Base-by-base conservation (phyloP, 2,329 filamentous ascomycete genomes). In the Neonectria punicea region DNA sequence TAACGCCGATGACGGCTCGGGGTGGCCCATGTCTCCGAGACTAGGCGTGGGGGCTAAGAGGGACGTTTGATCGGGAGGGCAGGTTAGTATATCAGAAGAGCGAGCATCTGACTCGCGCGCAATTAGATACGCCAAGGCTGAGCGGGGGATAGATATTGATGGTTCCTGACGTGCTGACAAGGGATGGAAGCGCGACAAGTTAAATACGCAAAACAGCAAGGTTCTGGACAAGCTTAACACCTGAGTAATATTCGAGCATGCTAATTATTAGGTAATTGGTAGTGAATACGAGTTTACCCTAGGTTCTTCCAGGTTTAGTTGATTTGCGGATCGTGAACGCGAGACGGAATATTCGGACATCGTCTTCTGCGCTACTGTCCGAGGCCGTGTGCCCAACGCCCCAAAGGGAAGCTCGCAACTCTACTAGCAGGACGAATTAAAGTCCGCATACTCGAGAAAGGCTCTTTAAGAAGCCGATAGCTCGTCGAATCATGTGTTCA, bases 1-100 rank as follows among this genome's bases (percentile, higher is more conserved):
- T 43, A 53, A 47, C 39, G 41, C 60, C 54, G 54, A 53, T 46
- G 32, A 53, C 30, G 41, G 53, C 46, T 44, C 28, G 46, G 39
- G 46, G 30, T 28, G 54, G 18, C 57, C 28, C 54, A 34, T 44
- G 41, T 25, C 25, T 9, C 39, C 43, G 10, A 25, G 32, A n/a
- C 44, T 32, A 46, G 59, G 18, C 22, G 18, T 34, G 53, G 22
- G 14, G 14, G 36, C 36, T 22, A 51, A 20, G 25, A 51, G 30
- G 25, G 25, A 13, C 47, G 25, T 28, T 8, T 34, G 49, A 34
- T 51, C 28, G 41, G 22, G 22, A 18, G 5, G 36, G 9, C 20
- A 56, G 18, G 14, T n/a, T 25, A 32, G 18, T 30, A 53, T 18
- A 20, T 50, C 47, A 18, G 9, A 50, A 14, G 13, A 18, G 10